These are phyloP conservation scores for Dothistroma pini DNA, from an alignment of 2,329 filamentous ascomycete species.

Conservation along the genomic window DNA sequence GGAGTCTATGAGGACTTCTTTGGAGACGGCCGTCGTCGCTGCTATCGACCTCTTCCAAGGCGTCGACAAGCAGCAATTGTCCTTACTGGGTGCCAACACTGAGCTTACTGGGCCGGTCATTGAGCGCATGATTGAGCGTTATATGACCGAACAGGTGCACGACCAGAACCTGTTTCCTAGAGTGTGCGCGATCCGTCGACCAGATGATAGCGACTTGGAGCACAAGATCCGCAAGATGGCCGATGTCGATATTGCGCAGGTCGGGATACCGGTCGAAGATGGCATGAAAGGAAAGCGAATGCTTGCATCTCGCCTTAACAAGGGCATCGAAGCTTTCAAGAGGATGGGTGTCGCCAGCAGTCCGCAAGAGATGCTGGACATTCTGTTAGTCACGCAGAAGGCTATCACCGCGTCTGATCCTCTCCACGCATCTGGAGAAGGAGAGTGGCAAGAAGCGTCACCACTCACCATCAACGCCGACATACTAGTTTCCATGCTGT, in stretches of 20 bases:
- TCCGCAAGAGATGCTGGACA: conserved; percentile 84
- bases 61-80: conserved; percentile 93
- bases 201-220: conserved; percentile 84
- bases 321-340: conserved; percentile 83
- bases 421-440: conserved; percentile 27
- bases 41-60: conserved; percentile 95
- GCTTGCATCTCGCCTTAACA: conserved; percentile 69
- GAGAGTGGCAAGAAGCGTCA: conserved; percentile 40
- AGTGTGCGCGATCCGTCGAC: conserved; percentile 70
- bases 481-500: conserved; percentile 82
- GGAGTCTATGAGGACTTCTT: conserved; percentile 77
- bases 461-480: conserved; percentile 76
- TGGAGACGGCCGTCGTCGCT: conserved; percentile 87
- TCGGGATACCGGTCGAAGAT: conserved; percentile 81
- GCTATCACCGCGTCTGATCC: conserved; percentile 59
- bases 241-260: conserved; percentile 87
- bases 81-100: conserved; percentile 84
- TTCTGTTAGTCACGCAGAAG: conserved; percentile 77
- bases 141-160: conserved; percentile 90
- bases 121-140: conserved; percentile 90
- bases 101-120: conserved; percentile 89
- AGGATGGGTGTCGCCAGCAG: conserved; percentile 74
- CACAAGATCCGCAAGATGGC: conserved; percentile 90
- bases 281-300: conserved; percentile 76
- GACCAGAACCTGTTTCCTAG: conserved; percentile 77